phyloP scores from a whole-genome alignment of 441 rosid genomes.

The Bruguiera hainesii region DNA sequence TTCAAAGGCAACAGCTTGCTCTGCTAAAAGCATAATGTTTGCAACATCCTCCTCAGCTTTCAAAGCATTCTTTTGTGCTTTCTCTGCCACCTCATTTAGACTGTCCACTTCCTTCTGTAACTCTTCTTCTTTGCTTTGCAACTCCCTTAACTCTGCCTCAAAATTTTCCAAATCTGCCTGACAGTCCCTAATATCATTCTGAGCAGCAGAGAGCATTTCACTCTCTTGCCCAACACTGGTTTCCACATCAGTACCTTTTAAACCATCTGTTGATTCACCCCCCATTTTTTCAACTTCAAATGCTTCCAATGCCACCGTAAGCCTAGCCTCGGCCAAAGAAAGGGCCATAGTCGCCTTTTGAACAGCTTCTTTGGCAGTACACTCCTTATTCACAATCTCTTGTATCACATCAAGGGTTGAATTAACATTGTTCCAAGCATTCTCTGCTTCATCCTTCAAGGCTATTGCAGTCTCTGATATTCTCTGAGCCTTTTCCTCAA shows the following conservation, averaged over 20 bases:
- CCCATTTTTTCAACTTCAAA: conserved; percentile 37
- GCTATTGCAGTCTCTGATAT: conserved; percentile 90
- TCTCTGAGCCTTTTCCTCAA: conserved; percentile 89
- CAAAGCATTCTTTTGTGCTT: conserved; percentile 61
- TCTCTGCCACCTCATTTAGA: conserved; percentile 72
- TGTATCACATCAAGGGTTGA: conserved; percentile 49
- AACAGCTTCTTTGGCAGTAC: conserved; percentile 64
- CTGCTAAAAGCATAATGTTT: conserved; percentile 87
- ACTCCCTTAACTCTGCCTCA: conserved; percentile 50
- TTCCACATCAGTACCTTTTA: conserved; percentile 33
- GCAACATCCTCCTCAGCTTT: conserved; percentile 93
- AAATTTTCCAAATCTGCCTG: conserved; percentile 45
- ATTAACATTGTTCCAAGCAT: conserved; percentile 65
- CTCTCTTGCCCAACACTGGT: conserved; percentile 31
- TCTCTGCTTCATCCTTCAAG: conserved; percentile 71
- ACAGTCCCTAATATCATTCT: conserved; percentile 61
- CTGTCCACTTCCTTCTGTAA: conserved; percentile 70
- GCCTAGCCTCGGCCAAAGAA: conserved; percentile 83
- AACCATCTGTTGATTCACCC: conserved; percentile 31
- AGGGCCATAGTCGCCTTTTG: conserved; percentile 77
- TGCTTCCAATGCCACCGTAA: conserved; percentile 60
- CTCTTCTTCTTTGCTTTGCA: conserved; percentile 61
- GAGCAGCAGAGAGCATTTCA: conserved; percentile 47
- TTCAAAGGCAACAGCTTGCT: conserved; percentile 96
- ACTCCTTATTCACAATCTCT: conserved; percentile 62